These are phyloP conservation scores for Talaromyces sp. DNA, from an alignment of 2,329 filamentous ascomycete species.

Conservation along the genomic window DNA sequence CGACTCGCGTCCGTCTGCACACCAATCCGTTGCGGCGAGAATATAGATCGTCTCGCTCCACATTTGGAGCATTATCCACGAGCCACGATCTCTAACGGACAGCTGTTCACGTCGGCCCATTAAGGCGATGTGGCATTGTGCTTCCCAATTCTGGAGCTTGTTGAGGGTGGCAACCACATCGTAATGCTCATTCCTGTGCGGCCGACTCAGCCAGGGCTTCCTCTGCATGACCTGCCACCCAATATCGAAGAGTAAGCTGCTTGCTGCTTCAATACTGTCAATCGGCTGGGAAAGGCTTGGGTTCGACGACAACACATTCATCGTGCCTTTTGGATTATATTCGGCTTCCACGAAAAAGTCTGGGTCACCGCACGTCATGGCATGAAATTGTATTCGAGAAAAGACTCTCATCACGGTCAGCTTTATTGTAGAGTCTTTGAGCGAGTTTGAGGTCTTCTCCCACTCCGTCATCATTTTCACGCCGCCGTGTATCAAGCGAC, in stretches of 20 bases:
- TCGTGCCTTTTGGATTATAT: not conserved
- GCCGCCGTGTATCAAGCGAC: constrained; percentile 17
- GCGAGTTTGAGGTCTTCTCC: not conserved
- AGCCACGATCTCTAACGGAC: constrained; percentile 5
- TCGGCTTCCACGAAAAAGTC: not conserved
- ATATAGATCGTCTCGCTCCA: constrained; percentile 18
- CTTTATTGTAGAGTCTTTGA: not conserved
- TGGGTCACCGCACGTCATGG: not conserved
- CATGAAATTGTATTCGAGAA: constrained; percentile 17
- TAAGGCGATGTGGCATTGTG: not conserved
- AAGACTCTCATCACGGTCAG: constrained; percentile 15
- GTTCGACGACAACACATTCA: not conserved
- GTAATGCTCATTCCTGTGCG: not conserved
- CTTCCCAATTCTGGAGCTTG: constrained; percentile 7
- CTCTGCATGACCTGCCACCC: not conserved
- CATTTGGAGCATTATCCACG: constrained; percentile 16
- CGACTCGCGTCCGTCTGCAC: constrained; percentile 9
- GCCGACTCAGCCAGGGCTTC: not conserved
- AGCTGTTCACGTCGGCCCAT: not conserved
- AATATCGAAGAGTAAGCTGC: constrained; percentile 8
- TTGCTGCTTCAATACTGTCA: constrained; percentile 7
- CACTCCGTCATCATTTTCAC: constrained; percentile 15
- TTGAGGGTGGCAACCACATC: not conserved
- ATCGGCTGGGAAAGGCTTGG: not conserved
- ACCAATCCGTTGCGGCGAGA: not conserved